phyloP scores from a whole-genome alignment of 2,329 filamentous ascomycete species.

The Ceratocystis ficicola region DNA sequence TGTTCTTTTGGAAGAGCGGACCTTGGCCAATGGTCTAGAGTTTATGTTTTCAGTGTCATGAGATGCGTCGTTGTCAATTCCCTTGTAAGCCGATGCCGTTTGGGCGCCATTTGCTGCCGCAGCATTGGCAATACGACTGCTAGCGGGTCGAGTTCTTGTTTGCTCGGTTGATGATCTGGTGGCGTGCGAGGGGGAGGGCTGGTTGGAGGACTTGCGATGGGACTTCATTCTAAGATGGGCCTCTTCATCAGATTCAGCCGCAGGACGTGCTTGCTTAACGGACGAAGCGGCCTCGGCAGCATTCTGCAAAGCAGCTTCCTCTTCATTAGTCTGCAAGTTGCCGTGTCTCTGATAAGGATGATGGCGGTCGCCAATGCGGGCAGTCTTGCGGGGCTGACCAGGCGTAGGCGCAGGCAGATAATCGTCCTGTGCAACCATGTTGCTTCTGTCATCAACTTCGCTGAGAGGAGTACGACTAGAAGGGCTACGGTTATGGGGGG shows the following conservation, averaged over 20 bases:
- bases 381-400: constrained; percentile 85
- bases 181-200: constrained; percentile 18
- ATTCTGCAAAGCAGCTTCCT: constrained; percentile 39
- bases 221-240: constrained; percentile 62
- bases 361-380: constrained; percentile 57
- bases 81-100: constrained; percentile 37
- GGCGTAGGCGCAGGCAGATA: constrained; percentile 91
- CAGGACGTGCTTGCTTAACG: constrained; percentile 48
- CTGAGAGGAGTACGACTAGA: constrained; percentile 77
- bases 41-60: constrained; percentile 63
- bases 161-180: constrained; percentile 15
- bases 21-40: constrained; percentile 25
- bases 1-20: constrained; percentile 20
- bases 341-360: constrained; percentile 56
- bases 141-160: constrained; percentile 46
- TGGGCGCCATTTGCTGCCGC: constrained; percentile 36
- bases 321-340: constrained; percentile 34
- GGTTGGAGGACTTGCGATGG: constrained; percentile 46
- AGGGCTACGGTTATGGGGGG: constrained; percentile 66
- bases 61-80: constrained; percentile 53
- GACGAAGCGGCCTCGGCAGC: constrained; percentile 50
- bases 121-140: constrained; percentile 42
- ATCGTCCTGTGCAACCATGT: constrained; percentile 64
- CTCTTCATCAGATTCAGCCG: constrained; percentile 58
- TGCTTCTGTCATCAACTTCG: constrained; percentile 73